Conservation (phyloP, 225 moss, liverwort and hornwort genomes). For the Pseudisothecium myosuroides region DNA sequence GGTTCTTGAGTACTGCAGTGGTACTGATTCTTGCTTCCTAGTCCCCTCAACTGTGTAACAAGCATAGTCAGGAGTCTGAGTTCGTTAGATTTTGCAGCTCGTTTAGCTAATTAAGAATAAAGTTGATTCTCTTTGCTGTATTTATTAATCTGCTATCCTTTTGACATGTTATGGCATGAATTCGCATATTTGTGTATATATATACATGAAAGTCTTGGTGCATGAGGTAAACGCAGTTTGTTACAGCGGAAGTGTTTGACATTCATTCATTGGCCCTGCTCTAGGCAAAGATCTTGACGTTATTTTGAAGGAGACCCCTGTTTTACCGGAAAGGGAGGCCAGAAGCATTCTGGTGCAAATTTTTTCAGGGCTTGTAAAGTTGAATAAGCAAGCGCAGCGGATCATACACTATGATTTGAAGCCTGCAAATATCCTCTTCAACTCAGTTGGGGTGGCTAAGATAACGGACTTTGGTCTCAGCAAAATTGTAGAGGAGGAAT, state of each 20-base stretch:
- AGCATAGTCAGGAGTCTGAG: neutral
- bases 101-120: neutral
- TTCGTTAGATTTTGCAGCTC: neutral
- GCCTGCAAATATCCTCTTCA: slow-evolving; percentile 90
- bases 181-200: neutral
- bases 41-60: neutral
- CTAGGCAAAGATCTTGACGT: slow-evolving; percentile 92
- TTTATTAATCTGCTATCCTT: neutral
- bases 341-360: slow-evolving; percentile 91
- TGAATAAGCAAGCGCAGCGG: slow-evolving; percentile 78
- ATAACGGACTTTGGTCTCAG: slow-evolving; percentile 94
- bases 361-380: slow-evolving; percentile 77
- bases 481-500: slow-evolving; percentile 90
- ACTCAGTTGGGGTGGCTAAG: slow-evolving; percentile 87
- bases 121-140: neutral
- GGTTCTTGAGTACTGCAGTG: slow-evolving; percentile 94
- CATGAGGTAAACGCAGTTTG: neutral
- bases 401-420: slow-evolving; percentile 96
- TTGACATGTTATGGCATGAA: neutral
- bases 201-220: neutral
- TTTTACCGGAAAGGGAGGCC: slow-evolving; percentile 81
- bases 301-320: slow-evolving; percentile 69
- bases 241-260: neutral
- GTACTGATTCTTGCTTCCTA: slow-evolving; percentile 27
- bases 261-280: neutral